Base-by-base conservation (phyloP, 768 basidiomycete species). In the Rhodotorula diobovata region DNA sequence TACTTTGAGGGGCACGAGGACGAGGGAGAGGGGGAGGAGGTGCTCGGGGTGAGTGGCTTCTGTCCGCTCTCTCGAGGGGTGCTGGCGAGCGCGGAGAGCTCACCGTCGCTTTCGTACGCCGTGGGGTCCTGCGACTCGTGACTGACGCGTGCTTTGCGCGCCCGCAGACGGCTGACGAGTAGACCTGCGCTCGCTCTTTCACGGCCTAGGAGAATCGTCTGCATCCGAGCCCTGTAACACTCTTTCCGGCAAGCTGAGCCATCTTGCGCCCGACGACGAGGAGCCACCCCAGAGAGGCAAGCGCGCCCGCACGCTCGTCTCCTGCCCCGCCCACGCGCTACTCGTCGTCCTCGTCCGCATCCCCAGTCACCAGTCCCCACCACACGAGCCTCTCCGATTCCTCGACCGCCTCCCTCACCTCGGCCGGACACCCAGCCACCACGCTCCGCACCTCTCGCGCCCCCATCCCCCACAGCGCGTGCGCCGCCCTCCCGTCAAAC, bases 401-500 rank as follows among this genome's bases (percentile, higher is more conserved):
- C 15, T 45, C 30, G 23, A 28, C 34, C 34, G 32, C 34, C 50
- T 4, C 14, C 32, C 30, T 43, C 34, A 63, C 62, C 30, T 63
- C 62, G 6, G 0, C n/a, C 30, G 53, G 53, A 8, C 28, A 2
- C 5, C 67, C 67, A 23, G 9, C n/a, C 2, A 61, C n/a, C 4
- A 67, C 60, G 20, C 23, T 48, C 34, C 5, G 20, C 28, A 56
- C 5, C 8, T 35, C 28, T 23, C 6, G n/a, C 45, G 50, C 67
- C 0, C 56, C 16, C n/a, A 63, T 4, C 20, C 20, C 25, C 25
- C 63, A 7, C 6, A 69, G 28, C 16, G 32, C 45, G 37, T 69
- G 68, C 37, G 63, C 7, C 23, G 37, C 48, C 51, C 30, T 25
- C 11, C 68, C 68, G n/a, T 69, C 62, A 25, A 63, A 64, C 23